phyloP scores from a whole-genome alignment of 352 stramenopile genomes.

The Elongisporangium senticosum region DNA sequence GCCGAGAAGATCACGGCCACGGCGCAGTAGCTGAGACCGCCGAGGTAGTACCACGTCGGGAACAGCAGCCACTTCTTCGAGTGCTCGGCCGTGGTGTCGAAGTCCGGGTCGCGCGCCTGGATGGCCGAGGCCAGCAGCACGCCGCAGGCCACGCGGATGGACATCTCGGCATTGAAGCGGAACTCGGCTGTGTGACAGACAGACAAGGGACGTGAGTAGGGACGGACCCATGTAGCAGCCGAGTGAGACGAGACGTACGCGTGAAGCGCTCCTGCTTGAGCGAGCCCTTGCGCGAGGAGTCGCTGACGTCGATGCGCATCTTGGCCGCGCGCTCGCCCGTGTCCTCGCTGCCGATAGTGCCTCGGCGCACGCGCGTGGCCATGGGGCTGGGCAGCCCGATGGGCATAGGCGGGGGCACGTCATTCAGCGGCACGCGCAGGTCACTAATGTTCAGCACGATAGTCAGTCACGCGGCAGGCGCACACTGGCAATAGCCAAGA shows the following conservation, averaged over 20 bases:
- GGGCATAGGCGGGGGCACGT: too few relatives aligned
- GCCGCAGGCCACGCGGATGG: constrained; percentile 29
- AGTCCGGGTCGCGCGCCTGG: constrained; percentile 28
- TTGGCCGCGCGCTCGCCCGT: constrained; percentile 13
- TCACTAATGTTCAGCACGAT: too few relatives aligned
- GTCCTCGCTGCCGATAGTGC: constrained; percentile 9
- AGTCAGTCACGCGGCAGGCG: too few relatives aligned
- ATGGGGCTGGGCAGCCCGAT: too few relatives aligned
- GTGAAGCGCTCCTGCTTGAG: constrained; percentile 20
- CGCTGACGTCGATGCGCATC: constrained; percentile 23
- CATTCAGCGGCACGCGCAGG: too few relatives aligned
- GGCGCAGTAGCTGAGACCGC: constrained; percentile 72
- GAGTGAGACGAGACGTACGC: constrained; percentile 8
- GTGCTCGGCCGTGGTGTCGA: constrained; percentile 12
- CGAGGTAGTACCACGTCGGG: constrained; percentile 46
- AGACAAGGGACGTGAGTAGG: background rate
- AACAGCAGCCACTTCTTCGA: constrained; percentile 41
- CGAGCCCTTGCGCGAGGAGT: constrained; percentile 8
- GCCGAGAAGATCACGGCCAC: constrained; percentile 75
- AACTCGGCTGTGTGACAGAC: constrained; percentile 21
- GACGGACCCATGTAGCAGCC: too few relatives aligned
- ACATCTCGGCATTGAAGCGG: constrained; percentile 32
- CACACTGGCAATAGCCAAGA: too few relatives aligned
- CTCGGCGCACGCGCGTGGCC: too few relatives aligned
- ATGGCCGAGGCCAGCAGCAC: constrained; percentile 34